Conservation (phyloP, 169 alveolate species). For the Cryptosporidium felis region DNA sequence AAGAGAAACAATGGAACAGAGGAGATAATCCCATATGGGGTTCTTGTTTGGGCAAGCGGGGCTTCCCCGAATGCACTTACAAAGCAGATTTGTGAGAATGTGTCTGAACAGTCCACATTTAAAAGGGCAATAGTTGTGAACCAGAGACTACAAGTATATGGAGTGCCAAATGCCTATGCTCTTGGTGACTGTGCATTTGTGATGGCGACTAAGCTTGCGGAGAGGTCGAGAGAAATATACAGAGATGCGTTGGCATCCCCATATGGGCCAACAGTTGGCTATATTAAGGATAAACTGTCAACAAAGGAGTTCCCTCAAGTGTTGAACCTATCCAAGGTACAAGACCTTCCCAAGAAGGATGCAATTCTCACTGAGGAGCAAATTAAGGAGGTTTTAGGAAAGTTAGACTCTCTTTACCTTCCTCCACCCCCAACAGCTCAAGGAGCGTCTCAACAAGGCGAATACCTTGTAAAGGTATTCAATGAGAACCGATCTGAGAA, state of each 20-base stretch:
- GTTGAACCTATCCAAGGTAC: conserved; percentile 11
- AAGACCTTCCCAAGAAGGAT: conserved; percentile 5
- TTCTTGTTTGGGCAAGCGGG: conserved; percentile 79
- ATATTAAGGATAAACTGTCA: neutral
- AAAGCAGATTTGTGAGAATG: conserved; percentile 50
- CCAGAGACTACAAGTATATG: conserved; percentile 68
- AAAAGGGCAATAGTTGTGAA: conserved; percentile 51
- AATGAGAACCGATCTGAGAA: conserved; percentile 14
- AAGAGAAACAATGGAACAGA: neutral
- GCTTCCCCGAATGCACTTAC: conserved; percentile 75
- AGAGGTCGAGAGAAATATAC: conserved; percentile 59
- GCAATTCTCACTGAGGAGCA: conserved; percentile 1
- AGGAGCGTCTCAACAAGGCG: conserved; percentile 76
- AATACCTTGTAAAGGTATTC: conserved; percentile 73
- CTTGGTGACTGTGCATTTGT: conserved; percentile 75
- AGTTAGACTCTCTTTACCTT: conserved; percentile 71
- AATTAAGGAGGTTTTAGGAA: conserved; percentile 41
- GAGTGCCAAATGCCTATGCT: conserved; percentile 71
- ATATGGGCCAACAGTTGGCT: conserved; percentile 16
- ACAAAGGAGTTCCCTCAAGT: conserved; percentile 32
- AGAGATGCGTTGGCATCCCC: conserved; percentile 23
- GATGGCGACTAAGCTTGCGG: conserved; percentile 64
- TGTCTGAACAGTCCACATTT: conserved; percentile 49
- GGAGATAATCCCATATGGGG: conserved; percentile 72
- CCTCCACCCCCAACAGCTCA: conserved; percentile 80